These are phyloP conservation scores for Rubus idaeus DNA, from an alignment of 306 rosid species.

Conservation along the genomic window DNA sequence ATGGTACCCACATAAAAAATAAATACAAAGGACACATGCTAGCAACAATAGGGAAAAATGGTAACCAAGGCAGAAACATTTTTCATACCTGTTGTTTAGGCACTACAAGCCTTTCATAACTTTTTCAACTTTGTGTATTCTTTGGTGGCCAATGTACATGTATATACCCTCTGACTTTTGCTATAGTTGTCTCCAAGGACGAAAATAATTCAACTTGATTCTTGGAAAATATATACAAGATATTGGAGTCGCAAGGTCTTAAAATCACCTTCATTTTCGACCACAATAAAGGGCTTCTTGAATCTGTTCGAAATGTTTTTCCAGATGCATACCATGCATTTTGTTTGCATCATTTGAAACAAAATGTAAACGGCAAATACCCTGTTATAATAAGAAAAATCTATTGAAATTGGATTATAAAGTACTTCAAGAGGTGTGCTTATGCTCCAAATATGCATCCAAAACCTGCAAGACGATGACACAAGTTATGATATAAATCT, in stretches of 20 bases:
- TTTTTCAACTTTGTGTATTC: too few species aligned
- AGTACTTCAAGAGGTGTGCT: background rate
- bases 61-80: background rate
- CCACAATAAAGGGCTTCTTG: background rate
- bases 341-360: background rate
- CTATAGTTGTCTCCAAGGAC: background rate
- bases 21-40: background rate
- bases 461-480: background rate
- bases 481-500: too few species aligned
- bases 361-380: background rate
- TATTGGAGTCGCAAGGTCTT: background rate
- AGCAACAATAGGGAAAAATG: background rate
- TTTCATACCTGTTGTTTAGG: too few species aligned
- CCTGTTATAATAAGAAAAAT: background rate
- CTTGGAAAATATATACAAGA: background rate
- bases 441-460: background rate
- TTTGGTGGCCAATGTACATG: too few species aligned
- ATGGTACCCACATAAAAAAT: background rate
- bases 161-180: background rate
- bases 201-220: background rate
- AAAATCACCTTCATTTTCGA: background rate
- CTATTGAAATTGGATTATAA: background rate
- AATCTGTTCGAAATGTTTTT: background rate
- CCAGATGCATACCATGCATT: background rate
- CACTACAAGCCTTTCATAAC: too few species aligned